These are phyloP conservation scores for Xylaria sp. DNA, from an alignment of 2,329 filamentous ascomycete species.

Conservation along the genomic window DNA sequence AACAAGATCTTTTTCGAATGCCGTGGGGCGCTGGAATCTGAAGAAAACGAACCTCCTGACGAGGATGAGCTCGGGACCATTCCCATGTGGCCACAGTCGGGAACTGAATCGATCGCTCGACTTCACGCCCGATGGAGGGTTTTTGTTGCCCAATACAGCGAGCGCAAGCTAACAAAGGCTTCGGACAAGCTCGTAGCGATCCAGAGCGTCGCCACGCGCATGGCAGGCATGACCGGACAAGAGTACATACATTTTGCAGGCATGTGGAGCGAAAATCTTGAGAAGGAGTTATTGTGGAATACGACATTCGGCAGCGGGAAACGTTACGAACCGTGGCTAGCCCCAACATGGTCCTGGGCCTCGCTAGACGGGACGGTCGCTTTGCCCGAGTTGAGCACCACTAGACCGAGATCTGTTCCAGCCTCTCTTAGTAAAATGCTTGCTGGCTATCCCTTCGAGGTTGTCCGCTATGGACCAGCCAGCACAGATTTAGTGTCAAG, in stretches of 20 bases:
- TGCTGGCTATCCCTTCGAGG: neutral
- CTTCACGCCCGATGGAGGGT: slow-evolving; percentile 26
- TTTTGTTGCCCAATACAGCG: slow-evolving; percentile 31
- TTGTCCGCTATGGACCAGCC: neutral
- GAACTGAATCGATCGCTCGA: neutral
- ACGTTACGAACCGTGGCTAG: slow-evolving; percentile 30
- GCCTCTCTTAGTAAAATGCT: neutral
- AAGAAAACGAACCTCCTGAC: slow-evolving; percentile 37
- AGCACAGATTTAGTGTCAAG: neutral
- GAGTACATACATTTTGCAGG: neutral
- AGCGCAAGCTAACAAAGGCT: slow-evolving; percentile 36
- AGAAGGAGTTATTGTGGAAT: slow-evolving; percentile 34
- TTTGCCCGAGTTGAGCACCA: neutral
- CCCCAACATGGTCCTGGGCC: slow-evolving; percentile 41
- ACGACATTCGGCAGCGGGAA: slow-evolving; percentile 8
- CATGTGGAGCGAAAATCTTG: neutral
- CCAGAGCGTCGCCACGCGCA: neutral
- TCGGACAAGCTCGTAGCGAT: neutral
- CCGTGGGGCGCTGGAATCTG: slow-evolving; percentile 30
- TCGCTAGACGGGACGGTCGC: slow-evolving; percentile 30
- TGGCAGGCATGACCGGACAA: neutral
- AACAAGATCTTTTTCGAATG: slow-evolving; percentile 41
- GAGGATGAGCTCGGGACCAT: slow-evolving; percentile 27
- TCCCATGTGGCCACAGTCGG: slow-evolving; percentile 34
- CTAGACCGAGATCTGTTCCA: neutral